Percentiles rank a stretch among this genome's conserved stretches.
Conservation (phyloP, 345 rosid species). For the Xanthoceras sorbifolium region DNA sequence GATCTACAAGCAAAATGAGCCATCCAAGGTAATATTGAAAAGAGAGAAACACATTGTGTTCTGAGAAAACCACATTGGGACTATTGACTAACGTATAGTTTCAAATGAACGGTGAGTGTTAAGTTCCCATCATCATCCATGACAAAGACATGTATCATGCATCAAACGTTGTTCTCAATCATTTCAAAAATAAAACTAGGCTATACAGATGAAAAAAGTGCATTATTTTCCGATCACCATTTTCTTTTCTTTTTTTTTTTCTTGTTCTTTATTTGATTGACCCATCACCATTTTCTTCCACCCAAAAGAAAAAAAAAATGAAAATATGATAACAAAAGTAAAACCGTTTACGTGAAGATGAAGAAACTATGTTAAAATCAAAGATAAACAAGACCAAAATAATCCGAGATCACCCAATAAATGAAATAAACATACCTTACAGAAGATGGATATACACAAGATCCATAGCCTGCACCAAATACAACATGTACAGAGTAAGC, state of each 20-base stretch:
- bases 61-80: neutral
- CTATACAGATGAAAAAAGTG: neutral
- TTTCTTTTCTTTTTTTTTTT: too few species aligned
- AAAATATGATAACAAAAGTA: neutral
- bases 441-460: conserved; percentile 77
- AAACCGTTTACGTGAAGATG: conserved; percentile 16
- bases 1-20: conserved; percentile 3
- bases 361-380: neutral
- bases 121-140: conserved; percentile 5
- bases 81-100: neutral
- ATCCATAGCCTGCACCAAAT: conserved; percentile 67
- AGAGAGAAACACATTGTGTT: too few species aligned
- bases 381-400: neutral
- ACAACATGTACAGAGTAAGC: neutral
- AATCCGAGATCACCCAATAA: neutral
- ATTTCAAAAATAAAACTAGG: neutral
- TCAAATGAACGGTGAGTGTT: neutral
- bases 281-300: neutral
- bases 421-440: conserved; percentile 38
- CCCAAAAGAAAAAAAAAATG: neutral
- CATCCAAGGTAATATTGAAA: conserved; percentile 17
- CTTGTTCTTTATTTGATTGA: too few species aligned
- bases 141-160: conserved; percentile 4
- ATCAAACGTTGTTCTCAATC: neutral
- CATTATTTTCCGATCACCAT: neutral